Conservation (phyloP, 495 filamentous ascomycete genomes). For the Lasiosphaeria hispida region DNA sequence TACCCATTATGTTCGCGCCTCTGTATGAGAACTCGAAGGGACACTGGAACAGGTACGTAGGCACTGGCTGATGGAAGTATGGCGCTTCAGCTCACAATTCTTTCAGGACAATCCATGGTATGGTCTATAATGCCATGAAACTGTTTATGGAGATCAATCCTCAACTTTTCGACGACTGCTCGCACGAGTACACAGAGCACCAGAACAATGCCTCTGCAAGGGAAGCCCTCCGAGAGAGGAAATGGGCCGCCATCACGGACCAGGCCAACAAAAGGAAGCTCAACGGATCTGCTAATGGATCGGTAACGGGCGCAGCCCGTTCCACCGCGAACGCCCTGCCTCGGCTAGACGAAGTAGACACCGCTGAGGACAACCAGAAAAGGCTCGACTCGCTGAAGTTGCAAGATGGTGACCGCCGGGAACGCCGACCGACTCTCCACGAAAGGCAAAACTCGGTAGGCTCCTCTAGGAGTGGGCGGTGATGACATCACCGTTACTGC, state of each 20-base stretch:
- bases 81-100: background rate
- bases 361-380: slow-evolving; percentile 78
- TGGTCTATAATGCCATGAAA: slow-evolving; percentile 99
- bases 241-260: slow-evolving; percentile 84
- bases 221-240: slow-evolving; percentile 68
- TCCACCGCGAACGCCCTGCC: slow-evolving; percentile 30
- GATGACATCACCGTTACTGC: slow-evolving; percentile 5
- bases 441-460: slow-evolving; percentile 52
- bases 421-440: slow-evolving; percentile 43
- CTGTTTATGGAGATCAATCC: slow-evolving; percentile 99
- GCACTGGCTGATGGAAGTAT: background rate
- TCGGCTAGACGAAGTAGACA: slow-evolving; percentile 66
- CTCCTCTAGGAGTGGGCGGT: slow-evolving; percentile 50
- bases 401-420: slow-evolving; percentile 59
- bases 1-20: slow-evolving; percentile 99
- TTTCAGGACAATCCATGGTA: slow-evolving; percentile 91
- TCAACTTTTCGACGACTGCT: slow-evolving; percentile 97
- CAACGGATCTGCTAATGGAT: slow-evolving; percentile 29
- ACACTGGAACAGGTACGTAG: slow-evolving; percentile 90
- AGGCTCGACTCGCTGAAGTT: slow-evolving; percentile 80
- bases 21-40: slow-evolving; percentile 99
- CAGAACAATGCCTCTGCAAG: slow-evolving; percentile 83
- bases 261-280: slow-evolving; percentile 63
- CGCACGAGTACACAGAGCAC: slow-evolving; percentile 95
- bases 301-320: slow-evolving; percentile 19